Conservation (phyloP, 345 rosid genomes). For the Pistacia atlantica region DNA sequence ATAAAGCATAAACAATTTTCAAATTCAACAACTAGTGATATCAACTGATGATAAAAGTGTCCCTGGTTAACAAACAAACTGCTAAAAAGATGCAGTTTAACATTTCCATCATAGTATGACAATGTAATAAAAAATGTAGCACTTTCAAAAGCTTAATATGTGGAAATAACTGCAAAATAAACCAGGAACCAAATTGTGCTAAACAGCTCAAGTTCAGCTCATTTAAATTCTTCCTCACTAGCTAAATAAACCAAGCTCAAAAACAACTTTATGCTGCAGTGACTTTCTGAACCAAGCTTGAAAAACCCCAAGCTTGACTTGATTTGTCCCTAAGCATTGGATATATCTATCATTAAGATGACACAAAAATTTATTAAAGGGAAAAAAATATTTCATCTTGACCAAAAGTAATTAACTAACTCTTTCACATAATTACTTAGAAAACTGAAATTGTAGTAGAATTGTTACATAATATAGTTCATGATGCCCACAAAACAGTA, state of each 20-base stretch:
- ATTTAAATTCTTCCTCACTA: background rate
- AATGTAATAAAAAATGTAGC: background rate
- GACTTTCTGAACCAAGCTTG: background rate
- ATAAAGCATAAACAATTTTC: background rate
- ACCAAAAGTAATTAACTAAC: background rate
- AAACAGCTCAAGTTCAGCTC: background rate
- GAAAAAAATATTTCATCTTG: background rate
- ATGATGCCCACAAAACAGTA: background rate
- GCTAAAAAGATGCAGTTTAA: background rate
- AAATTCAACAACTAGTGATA: background rate
- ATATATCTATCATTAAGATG: background rate
- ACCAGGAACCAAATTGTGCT: background rate
- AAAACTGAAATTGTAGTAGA: background rate
- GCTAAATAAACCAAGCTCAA: background rate
- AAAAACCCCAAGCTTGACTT: background rate
- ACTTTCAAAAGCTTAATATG: background rate
- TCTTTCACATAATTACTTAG: background rate
- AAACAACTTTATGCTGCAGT: background rate
- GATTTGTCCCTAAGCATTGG: background rate
- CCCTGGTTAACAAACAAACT: background rate
- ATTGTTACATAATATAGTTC: background rate
- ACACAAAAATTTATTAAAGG: background rate
- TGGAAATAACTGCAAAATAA: background rate
- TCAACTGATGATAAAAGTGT: background rate
- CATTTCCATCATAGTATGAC: background rate